Evolutionary conservation across 177 flowering plant genomes (phyloP).

Genomic region (Vitis hybrid): DNA sequence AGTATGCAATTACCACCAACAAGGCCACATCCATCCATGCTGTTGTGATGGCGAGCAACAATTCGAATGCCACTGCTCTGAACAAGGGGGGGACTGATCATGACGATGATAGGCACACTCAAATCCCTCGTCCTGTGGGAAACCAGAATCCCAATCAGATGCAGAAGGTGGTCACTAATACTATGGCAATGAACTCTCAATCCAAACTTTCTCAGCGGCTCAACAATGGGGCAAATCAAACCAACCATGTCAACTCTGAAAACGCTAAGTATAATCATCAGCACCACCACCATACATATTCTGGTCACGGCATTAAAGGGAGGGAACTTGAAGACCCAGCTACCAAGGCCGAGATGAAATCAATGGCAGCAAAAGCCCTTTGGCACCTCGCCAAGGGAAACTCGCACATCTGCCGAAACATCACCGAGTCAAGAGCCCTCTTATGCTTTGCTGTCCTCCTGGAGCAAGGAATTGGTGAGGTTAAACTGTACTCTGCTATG

Average conservation of each 20-base stretch:
- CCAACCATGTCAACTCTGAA: conserved; percentile 5
- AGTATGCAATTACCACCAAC: conserved; percentile 33
- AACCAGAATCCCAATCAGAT: conserved; percentile 23
- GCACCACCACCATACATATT: conserved; percentile 14
- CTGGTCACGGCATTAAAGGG: conserved; percentile 32
- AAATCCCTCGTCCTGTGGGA: conserved; percentile 35
- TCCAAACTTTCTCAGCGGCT: conserved; percentile 10
- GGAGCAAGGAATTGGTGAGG: conserved; percentile 45
- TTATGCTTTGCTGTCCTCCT: conserved; percentile 48
- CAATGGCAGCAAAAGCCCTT: conserved; percentile 57
- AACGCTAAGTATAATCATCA: conserved; percentile 18
- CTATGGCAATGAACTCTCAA: conserved; percentile 35
- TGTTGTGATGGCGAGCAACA: conserved; percentile 27
- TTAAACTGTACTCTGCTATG: conserved; percentile 47
- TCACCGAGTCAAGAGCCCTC: conserved; percentile 52
- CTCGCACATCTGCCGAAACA: conserved; percentile 42
- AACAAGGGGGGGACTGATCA: conserved; percentile 13
- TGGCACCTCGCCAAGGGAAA: conserved; percentile 45
- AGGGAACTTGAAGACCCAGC: conserved; percentile 57
- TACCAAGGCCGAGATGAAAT: conserved; percentile 54
- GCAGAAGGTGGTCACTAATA: conserved; percentile 43
- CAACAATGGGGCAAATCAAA: conserved; percentile 6
- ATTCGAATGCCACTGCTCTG: background rate
- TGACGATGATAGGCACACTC: conserved; percentile 20
- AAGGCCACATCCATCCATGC: conserved; percentile 37